Evolutionary conservation across 140 eudicot genomes (phyloP).

Genomic region (Oenanthe javanica): DNA sequence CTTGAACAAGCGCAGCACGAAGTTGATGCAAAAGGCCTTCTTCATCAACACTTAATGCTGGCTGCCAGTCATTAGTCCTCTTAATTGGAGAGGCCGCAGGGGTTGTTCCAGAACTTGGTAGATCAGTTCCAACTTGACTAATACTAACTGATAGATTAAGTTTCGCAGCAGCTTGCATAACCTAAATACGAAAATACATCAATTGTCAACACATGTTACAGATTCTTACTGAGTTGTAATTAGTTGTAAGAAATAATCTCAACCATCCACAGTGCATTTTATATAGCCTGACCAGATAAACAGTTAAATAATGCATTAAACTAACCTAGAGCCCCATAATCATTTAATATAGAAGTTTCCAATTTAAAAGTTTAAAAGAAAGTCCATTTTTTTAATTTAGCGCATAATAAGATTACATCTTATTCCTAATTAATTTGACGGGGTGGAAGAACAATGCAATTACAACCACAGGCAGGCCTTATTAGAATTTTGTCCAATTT

Average conservation of each 20-base stretch:
- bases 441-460: not conserved
- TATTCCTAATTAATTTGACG: not conserved
- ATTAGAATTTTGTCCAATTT: not conserved
- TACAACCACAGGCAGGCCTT: not conserved
- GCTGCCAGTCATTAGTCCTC: constrained; percentile 71
- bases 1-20: constrained; percentile 70
- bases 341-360: not conserved
- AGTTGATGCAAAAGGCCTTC: constrained; percentile 79
- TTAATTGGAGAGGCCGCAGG: constrained; percentile 47
- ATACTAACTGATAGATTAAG: constrained; percentile 64
- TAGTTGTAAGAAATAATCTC: not conserved
- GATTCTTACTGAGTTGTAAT: not conserved
- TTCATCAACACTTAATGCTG: constrained; percentile 68
- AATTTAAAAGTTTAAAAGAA: not conserved
- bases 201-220: not conserved
- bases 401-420: not conserved
- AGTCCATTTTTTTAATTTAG: not conserved
- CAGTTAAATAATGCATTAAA: not conserved
- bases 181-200: constrained; percentile 27
- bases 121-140: constrained; percentile 58
- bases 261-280: not conserved
- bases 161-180: constrained; percentile 78
- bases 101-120: constrained; percentile 29
- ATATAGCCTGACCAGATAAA: not conserved
- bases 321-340: not conserved